phyloP scores from a whole-genome alignment of 2,329 filamentous ascomycete genomes.

The Parafenestella ontariensis region DNA sequence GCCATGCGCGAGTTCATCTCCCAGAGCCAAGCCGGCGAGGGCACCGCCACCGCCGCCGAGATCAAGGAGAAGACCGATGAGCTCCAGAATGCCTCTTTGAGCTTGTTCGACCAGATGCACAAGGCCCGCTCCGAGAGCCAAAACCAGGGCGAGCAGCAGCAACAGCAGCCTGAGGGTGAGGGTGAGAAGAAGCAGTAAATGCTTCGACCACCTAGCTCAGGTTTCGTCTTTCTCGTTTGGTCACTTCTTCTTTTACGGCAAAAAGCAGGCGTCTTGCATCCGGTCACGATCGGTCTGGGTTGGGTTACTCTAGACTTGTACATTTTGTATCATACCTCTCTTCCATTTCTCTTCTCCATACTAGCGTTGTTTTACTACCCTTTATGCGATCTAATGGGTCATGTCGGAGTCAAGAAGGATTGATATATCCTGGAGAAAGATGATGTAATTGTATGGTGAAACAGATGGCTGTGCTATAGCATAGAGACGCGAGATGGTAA shows the following conservation, averaged over 20 bases:
- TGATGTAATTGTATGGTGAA: conserved; percentile 22
- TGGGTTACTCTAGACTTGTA: conserved; percentile 45
- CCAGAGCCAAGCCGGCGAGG: conserved; percentile 94
- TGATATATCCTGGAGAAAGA: conserved; percentile 30
- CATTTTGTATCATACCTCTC: conserved; percentile 46
- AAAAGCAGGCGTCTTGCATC: conserved; percentile 51
- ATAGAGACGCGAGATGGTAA: conserved; percentile 40
- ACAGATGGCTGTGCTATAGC: conserved; percentile 37
- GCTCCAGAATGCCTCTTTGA: conserved; percentile 93
- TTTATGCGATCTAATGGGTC: conserved; percentile 27
- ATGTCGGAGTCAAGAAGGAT: conserved; percentile 30
- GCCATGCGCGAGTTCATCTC: conserved; percentile 85
- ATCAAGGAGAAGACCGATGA: conserved; percentile 99
- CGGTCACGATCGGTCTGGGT: conserved; percentile 35
- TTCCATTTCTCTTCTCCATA: conserved; percentile 38
- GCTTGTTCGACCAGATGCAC: conserved; percentile 99
- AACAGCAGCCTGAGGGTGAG: conserved; percentile 57
- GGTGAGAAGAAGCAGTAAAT: conserved; percentile 75
- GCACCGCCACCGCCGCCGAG: conserved; percentile 82
- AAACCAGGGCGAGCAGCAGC: conserved; percentile 53
- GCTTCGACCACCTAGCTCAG: conserved; percentile 22
- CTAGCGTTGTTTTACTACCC: conserved; percentile 40
- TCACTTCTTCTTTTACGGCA: conserved; percentile 30
- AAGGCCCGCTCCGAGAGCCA: conserved; percentile 78
- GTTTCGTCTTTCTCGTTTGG: conserved; percentile 30